These are phyloP conservation scores for Leccinum barrowsii DNA, from an alignment of 768 basidiomycete genomes.

Conservation along the genomic window DNA sequence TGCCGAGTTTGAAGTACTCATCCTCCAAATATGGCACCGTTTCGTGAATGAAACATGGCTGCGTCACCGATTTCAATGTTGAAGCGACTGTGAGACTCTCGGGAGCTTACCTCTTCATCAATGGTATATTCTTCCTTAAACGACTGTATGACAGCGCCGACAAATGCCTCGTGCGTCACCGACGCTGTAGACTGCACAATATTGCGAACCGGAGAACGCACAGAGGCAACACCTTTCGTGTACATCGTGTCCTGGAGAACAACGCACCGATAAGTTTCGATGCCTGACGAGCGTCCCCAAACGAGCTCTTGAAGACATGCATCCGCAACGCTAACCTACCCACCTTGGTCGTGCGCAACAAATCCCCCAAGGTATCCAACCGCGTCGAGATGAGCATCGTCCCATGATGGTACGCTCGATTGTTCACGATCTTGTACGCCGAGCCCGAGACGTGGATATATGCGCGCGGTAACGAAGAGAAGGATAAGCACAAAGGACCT, in stretches of 20 bases:
- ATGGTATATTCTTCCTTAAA: conserved; percentile 61
- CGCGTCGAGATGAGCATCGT: conserved; percentile 94
- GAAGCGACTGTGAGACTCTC: not conserved
- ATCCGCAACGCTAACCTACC: conserved; percentile 35
- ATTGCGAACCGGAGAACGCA: conserved; percentile 91
- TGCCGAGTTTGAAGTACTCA: conserved; percentile 64
- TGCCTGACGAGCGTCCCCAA: not conserved
- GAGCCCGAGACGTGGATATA: conserved; percentile 85
- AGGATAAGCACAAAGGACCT: not conserved
- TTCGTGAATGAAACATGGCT: conserved; percentile 47
- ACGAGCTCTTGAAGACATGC: not conserved
- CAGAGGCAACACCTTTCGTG: conserved; percentile 85
- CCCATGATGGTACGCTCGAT: conserved; percentile 94
- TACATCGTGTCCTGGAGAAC: conserved; percentile 65
- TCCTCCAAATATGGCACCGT: conserved; percentile 41
- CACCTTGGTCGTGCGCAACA: conserved; percentile 68
- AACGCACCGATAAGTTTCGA: not conserved
- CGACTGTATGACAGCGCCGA: conserved; percentile 59
- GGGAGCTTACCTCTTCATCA: conserved; percentile 30
- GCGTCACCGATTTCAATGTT: not conserved
- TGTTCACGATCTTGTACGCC: conserved; percentile 91
- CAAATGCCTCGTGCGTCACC: conserved; percentile 68
- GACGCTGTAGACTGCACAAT: conserved; percentile 50
- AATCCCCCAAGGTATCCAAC: conserved; percentile 65
- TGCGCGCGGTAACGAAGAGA: not conserved